A percentile compares a stretch with the other conserved stretches of the same genome.
These are phyloP conservation scores for Alternaria longipes DNA, from an alignment of 2,329 filamentous ascomycete species.

Conservation along the genomic window DNA sequence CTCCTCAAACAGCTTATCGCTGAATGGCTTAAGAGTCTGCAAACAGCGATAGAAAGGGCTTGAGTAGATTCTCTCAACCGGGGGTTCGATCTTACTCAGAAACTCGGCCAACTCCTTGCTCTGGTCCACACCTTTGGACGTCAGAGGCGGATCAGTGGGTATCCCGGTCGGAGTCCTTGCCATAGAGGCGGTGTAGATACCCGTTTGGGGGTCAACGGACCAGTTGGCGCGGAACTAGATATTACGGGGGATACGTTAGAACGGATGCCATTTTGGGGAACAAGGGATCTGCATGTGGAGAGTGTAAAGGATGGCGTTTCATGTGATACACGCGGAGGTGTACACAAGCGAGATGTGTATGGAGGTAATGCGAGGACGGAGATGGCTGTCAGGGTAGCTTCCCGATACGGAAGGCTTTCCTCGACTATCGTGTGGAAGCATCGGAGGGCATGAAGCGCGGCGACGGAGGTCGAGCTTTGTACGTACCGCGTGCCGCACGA, in stretches of 20 bases:
- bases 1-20: conserved; percentile 43
- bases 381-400: conserved; percentile 7
- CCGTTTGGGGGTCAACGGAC: conserved; percentile 82
- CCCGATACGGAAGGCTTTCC: conserved; percentile 19
- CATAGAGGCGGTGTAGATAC: conserved; percentile 74
- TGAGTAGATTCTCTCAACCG: conserved; percentile 77
- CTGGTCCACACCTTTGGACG: conserved; percentile 86
- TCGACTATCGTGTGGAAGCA: conserved; percentile 17
- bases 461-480: conserved; percentile 21
- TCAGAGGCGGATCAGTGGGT: conserved; percentile 85
- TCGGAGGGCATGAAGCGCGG: conserved; percentile 13
- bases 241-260: conserved; percentile 28
- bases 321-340: conserved; percentile 15
- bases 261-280: conserved; percentile 25
- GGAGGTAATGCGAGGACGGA: conserved; percentile 20
- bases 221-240: conserved; percentile 86
- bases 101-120: conserved; percentile 76
- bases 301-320: conserved; percentile 6
- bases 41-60: conserved; percentile 56
- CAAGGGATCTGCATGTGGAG: conserved; percentile 1
- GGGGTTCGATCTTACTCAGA: conserved; percentile 69
- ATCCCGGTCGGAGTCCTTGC: conserved; percentile 83
- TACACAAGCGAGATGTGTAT: conserved; percentile 7
- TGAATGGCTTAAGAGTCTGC: conserved; percentile 52
- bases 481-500: conserved; percentile 62